Evolutionary conservation across 2,329 filamentous ascomycete genomes (phyloP).

Genomic region (Aspergillus unguis): DNA sequence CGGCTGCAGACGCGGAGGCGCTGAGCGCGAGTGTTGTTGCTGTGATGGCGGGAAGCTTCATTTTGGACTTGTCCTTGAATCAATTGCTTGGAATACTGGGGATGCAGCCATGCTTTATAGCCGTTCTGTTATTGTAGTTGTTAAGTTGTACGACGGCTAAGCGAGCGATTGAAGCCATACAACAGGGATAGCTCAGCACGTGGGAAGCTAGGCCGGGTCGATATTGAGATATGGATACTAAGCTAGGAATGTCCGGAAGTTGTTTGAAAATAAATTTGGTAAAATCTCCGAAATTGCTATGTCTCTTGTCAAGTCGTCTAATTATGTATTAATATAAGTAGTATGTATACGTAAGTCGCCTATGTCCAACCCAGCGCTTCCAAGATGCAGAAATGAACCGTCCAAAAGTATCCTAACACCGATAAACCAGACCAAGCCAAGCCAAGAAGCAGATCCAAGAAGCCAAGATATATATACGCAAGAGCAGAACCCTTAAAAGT

Average conservation of each 20-base stretch:
- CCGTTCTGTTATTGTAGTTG: background rate
- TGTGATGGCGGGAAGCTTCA: slow-evolving; percentile 66
- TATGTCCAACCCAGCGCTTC: slow-evolving; percentile 28
- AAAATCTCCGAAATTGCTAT: background rate
- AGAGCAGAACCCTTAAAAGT: background rate
- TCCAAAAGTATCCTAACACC: too few relatives aligned
- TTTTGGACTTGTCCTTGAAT: slow-evolving; percentile 3
- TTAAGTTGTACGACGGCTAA: background rate
- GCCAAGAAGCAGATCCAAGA: slow-evolving; percentile 19
- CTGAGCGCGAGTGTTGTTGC: slow-evolving; percentile 60
- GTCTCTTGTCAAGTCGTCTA: slow-evolving; percentile 3
- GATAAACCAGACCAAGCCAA: background rate
- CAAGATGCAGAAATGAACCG: slow-evolving; percentile 15
- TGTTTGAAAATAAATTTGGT: background rate
- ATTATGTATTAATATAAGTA: slow-evolving; percentile 14
- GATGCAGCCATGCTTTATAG: too few relatives aligned
- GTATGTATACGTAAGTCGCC: slow-evolving; percentile 25
- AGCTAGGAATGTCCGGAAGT: background rate
- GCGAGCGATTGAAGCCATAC: background rate
- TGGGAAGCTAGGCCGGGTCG: background rate
- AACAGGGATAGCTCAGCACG: background rate
- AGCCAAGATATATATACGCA: slow-evolving; percentile 13
- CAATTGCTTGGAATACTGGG: too few relatives aligned
- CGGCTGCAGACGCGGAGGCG: slow-evolving; percentile 60
- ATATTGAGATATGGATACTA: background rate